phyloP scores from a whole-genome alignment of 495 filamentous ascomycete genomes.

The Daldinia loculata region DNA sequence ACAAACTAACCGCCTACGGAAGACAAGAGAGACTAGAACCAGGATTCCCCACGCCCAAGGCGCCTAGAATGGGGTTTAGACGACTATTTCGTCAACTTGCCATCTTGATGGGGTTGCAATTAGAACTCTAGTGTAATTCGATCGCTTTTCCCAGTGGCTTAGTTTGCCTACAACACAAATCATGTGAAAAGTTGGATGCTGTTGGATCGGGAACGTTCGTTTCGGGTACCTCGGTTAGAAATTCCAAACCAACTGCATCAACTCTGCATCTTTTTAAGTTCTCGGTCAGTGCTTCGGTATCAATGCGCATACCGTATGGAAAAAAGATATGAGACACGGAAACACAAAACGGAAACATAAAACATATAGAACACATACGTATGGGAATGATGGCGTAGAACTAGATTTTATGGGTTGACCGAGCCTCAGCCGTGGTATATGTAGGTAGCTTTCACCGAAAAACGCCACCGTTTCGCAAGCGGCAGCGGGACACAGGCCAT shows the following conservation, averaged over 20 bases:
- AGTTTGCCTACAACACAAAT: conserved; percentile 4
- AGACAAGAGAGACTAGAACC: not conserved
- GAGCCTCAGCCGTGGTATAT: not conserved
- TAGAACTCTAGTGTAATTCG: not conserved
- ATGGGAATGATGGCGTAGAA: not conserved
- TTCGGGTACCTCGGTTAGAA: conserved; percentile 24
- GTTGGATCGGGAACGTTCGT: not conserved
- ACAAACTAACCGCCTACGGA: not conserved
- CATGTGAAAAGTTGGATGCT: conserved; percentile 6
- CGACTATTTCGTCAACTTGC: conserved; percentile 1
- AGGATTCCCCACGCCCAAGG: conserved; percentile 12
- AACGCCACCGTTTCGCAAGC: conserved; percentile 4
- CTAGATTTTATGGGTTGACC: conserved; percentile 10
- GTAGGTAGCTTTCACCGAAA: not conserved
- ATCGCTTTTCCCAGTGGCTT: not conserved
- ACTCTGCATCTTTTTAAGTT: conserved; percentile 9
- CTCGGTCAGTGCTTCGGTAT: not conserved
- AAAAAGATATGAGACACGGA: not conserved
- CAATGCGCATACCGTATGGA: not conserved
- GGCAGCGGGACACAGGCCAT: conserved; percentile 1
- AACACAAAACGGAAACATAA: not conserved
- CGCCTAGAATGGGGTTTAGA: conserved; percentile 6
- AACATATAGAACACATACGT: not conserved
- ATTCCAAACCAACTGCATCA: not conserved
- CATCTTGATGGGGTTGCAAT: not conserved